A percentile compares a stretch with the other conserved stretches of the same genome.
phyloP scores from a whole-genome alignment of 1,284 basidiomycete species.

The Trichosporon coremiiforme region DNA sequence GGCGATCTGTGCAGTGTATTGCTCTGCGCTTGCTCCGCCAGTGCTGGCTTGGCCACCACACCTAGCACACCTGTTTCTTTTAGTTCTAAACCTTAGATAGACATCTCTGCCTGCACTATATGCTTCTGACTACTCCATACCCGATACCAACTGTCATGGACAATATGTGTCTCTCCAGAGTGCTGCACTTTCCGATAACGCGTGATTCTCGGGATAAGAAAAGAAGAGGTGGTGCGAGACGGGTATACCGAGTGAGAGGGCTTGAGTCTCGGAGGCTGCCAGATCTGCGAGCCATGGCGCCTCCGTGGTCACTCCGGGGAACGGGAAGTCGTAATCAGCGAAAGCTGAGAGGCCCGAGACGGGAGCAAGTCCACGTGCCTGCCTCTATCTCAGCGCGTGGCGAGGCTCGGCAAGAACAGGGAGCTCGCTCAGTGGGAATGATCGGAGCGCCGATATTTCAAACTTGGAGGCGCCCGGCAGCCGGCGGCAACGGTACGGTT shows the following conservation, averaged over 20 bases:
- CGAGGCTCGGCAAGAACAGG: background rate
- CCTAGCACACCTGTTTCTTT: constrained; percentile 1
- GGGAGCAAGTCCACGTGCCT: background rate
- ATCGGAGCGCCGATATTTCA: constrained; percentile 17
- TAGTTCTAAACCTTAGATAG: background rate
- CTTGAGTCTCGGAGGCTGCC: too few relatives aligned
- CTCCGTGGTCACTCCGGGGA: background rate
- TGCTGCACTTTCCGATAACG: background rate
- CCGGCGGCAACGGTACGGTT: constrained; percentile 15
- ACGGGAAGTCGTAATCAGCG: background rate
- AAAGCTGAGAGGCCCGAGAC: constrained; percentile 5
- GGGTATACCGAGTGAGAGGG: constrained; percentile 1
- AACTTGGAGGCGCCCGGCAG: background rate
- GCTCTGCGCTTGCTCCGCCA: background rate
- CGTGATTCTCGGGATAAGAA: background rate
- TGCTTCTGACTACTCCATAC: background rate
- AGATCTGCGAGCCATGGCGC: background rate
- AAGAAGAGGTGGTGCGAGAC: background rate
- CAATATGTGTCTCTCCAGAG: background rate
- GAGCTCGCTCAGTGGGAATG: background rate
- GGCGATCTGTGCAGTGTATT: constrained; percentile 12
- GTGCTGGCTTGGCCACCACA: background rate
- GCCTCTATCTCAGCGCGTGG: background rate
- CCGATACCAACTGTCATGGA: constrained; percentile 11
- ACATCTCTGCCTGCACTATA: constrained; percentile 8